Evolutionary conservation across 306 rosid species (phyloP).

Genomic region (Carpinus viminea): DNA sequence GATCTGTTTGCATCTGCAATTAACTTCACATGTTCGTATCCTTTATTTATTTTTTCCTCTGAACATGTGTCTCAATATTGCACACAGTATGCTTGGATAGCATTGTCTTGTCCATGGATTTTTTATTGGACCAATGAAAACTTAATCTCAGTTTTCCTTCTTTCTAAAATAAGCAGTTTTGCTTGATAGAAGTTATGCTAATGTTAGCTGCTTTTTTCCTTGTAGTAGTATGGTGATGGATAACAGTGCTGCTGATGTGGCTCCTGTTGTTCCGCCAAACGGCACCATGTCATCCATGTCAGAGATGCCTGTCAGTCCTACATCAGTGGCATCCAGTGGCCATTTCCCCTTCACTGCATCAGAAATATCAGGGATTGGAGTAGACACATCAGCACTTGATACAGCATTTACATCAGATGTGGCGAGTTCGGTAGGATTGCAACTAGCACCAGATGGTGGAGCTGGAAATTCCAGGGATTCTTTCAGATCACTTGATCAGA

Average conservation of each 20-base stretch:
- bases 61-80: neutral
- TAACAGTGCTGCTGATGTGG: slow-evolving; percentile 56
- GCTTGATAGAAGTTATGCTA: slow-evolving; percentile 27
- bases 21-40: neutral
- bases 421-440: slow-evolving; percentile 78
- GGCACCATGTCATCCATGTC: slow-evolving; percentile 68
- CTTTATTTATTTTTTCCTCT: neutral
- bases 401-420: slow-evolving; percentile 89
- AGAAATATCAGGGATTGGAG: slow-evolving; percentile 91
- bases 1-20: slow-evolving; percentile 14
- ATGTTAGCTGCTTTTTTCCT: slow-evolving; percentile 42
- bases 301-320: slow-evolving; percentile 91
- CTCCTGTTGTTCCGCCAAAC: slow-evolving; percentile 67
- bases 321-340: slow-evolving; percentile 96
- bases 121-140: slow-evolving; percentile 10
- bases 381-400: slow-evolving; percentile 78
- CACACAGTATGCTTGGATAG: slow-evolving; percentile 14
- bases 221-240: slow-evolving; percentile 82
- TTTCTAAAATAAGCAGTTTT: slow-evolving; percentile 11
- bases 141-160: slow-evolving; percentile 1
- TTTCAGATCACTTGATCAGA: slow-evolving; percentile 76
- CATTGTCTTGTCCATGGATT: slow-evolving; percentile 1
- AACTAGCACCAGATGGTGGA: slow-evolving; percentile 82
- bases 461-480: slow-evolving; percentile 69
- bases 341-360: slow-evolving; percentile 95